phyloP scores from a whole-genome alignment of 2,329 filamentous ascomycete species.

The Talaromyces islandicus region DNA sequence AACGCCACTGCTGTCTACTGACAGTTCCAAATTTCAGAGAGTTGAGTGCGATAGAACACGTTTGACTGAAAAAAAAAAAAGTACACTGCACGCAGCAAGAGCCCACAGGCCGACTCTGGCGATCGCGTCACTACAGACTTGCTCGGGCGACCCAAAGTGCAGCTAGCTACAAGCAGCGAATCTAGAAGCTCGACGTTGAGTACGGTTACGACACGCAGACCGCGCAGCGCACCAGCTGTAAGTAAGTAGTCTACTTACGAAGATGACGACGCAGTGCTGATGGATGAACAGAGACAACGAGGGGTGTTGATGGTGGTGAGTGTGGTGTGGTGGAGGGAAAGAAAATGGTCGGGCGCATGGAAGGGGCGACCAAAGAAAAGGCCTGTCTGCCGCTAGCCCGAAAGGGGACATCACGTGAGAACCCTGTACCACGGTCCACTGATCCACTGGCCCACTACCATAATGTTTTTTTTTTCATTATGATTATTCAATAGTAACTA shows the following conservation, averaged over 20 bases:
- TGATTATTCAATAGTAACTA: background rate
- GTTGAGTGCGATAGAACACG: background rate
- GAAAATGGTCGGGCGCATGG: background rate
- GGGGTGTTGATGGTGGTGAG: background rate
- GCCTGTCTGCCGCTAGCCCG: background rate
- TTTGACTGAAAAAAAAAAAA: background rate
- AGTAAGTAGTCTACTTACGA: background rate
- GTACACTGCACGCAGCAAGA: conserved; percentile 12
- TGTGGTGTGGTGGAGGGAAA: background rate
- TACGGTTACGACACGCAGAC: background rate
- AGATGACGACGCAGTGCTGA: background rate
- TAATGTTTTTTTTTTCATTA: background rate
- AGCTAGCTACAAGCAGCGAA: conserved; percentile 11
- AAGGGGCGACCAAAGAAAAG: background rate
- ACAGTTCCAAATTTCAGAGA: conserved; percentile 7
- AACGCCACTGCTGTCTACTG: background rate
- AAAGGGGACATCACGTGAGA: background rate
- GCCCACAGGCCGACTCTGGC: conserved; percentile 19
- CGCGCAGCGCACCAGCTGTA: background rate
- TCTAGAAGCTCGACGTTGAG: background rate
- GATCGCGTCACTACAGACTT: conserved; percentile 16
- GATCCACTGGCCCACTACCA: too few species aligned
- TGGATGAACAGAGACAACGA: background rate
- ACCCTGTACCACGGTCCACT: background rate
- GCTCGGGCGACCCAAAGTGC: conserved; percentile 2